These are phyloP conservation scores for Juncus inflexus DNA, from an alignment of 176 grass and related monocot species.

Conservation along the genomic window DNA sequence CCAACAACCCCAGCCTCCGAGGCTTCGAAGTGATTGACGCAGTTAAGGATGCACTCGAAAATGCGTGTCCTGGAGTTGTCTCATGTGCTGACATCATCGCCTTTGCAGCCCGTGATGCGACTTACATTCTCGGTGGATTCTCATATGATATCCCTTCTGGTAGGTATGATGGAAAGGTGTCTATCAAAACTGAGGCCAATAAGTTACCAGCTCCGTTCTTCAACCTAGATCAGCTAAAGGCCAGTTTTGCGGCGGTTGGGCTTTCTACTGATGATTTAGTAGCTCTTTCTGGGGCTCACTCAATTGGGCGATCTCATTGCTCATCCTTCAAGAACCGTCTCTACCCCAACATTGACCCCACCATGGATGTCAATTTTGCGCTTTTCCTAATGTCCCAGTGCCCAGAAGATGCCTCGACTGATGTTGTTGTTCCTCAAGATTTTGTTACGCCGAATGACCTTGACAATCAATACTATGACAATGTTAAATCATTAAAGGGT, in stretches of 20 bases:
- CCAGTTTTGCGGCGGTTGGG: slow-evolving; percentile 17
- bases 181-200: neutral
- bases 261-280: slow-evolving; percentile 24
- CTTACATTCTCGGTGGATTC: neutral
- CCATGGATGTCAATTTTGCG: neutral
- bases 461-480: too few relatives aligned
- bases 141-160: slow-evolving; percentile 17
- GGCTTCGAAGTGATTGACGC: slow-evolving; percentile 23
- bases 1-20: slow-evolving; percentile 15
- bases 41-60: neutral
- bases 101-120: slow-evolving; percentile 19
- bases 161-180: slow-evolving; percentile 13
- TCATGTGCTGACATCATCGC: slow-evolving; percentile 29
- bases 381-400: neutral
- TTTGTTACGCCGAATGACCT: too few relatives aligned
- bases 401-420: neutral
- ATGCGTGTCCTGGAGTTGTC: slow-evolving; percentile 4
- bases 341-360: slow-evolving; percentile 21
- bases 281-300: slow-evolving; percentile 27
- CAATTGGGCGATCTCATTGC: too few relatives aligned
- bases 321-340: slow-evolving; percentile 24
- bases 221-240: slow-evolving; percentile 12
- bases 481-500: too few relatives aligned
- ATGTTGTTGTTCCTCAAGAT: too few relatives aligned
- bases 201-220: neutral